phyloP scores from a whole-genome alignment of 228 moss, liverwort and hornwort genomes.

The Sphagnum magellanicum region DNA sequence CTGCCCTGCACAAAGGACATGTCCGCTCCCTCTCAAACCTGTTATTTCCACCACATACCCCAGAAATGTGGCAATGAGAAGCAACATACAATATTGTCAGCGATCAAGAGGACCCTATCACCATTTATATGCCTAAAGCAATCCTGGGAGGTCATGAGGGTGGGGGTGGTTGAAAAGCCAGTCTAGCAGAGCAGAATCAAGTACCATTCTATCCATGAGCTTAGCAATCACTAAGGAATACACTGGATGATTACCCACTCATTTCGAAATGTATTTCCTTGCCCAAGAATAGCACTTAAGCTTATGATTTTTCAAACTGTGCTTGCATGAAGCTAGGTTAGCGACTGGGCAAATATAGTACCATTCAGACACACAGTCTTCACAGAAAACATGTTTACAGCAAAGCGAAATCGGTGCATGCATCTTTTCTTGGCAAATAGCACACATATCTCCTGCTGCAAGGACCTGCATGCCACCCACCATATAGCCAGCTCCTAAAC shows the following conservation, averaged over 20 bases:
- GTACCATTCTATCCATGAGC: too few relatives aligned
- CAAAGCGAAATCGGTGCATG: constrained; percentile 49
- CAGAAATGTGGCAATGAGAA: neutral
- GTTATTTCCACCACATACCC: constrained; percentile 2
- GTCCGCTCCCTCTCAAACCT: constrained; percentile 96
- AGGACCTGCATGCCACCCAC: constrained; percentile 19
- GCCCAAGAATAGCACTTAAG: too few relatives aligned
- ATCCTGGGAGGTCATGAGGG: too few relatives aligned
- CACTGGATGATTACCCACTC: too few relatives aligned
- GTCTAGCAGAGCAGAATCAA: too few relatives aligned
- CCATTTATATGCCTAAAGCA: too few relatives aligned
- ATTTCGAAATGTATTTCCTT: too few relatives aligned
- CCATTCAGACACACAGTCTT: constrained; percentile 57
- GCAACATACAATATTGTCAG: neutral
- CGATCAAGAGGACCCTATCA: neutral
- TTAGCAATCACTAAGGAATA: too few relatives aligned
- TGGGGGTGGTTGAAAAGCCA: too few relatives aligned
- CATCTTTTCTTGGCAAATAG: constrained; percentile 55
- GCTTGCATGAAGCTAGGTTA: too few relatives aligned
- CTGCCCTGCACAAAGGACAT: constrained; percentile 86
- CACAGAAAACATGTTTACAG: constrained; percentile 49
- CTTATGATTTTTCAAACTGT: too few relatives aligned
- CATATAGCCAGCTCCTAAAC: too few relatives aligned
- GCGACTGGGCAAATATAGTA: neutral
- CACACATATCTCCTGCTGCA: constrained; percentile 52